Conservation (phyloP, 2,329 filamentous ascomycete species). For the Periconia sp. region DNA sequence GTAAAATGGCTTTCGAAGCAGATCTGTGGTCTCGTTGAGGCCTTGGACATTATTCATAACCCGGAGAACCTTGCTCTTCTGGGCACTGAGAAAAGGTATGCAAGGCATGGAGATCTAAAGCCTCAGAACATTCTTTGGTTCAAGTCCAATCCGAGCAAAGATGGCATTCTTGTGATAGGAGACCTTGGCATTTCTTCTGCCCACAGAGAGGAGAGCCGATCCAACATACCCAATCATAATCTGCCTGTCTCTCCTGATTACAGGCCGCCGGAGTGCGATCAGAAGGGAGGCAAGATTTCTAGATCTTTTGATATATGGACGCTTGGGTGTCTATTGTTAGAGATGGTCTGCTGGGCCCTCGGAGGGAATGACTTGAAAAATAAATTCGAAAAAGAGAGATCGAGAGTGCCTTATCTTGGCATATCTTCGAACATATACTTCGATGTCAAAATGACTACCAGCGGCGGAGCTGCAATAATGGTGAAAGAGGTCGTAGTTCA, state of each 20-base stretch:
- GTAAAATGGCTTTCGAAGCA: conserved; percentile 12
- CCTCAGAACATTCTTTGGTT: conserved; percentile 12
- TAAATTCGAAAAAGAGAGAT: conserved; percentile 1
- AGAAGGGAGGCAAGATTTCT: conserved; percentile 9
- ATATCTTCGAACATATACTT: conserved; percentile 11
- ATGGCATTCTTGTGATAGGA: conserved; percentile 10
- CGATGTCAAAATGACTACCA: conserved; percentile 2
- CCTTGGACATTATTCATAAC: conserved; percentile 9
- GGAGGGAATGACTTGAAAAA: not conserved
- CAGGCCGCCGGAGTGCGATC: conserved; percentile 13
- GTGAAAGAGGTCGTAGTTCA: conserved; percentile 8
- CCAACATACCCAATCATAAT: conserved; percentile 5
- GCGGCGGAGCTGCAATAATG: conserved; percentile 3
- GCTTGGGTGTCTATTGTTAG: conserved; percentile 11
- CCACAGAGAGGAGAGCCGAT: conserved; percentile 4
- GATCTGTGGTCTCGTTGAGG: conserved; percentile 4
- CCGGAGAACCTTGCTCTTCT: not conserved
- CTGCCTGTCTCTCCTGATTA: conserved; percentile 8
- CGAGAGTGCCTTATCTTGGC: not conserved
- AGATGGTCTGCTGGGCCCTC: conserved; percentile 13
- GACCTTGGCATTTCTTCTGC: conserved; percentile 8
- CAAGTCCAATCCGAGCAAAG: not conserved
- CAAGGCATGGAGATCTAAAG: conserved; percentile 13
- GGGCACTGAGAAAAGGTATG: conserved; percentile 1
- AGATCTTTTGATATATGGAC: conserved; percentile 15